A percentile compares a stretch with the other conserved stretches of the same genome.
Evolutionary conservation across 83 land plant genomes (phyloP).

Genomic region (Thuja plicata): DNA sequence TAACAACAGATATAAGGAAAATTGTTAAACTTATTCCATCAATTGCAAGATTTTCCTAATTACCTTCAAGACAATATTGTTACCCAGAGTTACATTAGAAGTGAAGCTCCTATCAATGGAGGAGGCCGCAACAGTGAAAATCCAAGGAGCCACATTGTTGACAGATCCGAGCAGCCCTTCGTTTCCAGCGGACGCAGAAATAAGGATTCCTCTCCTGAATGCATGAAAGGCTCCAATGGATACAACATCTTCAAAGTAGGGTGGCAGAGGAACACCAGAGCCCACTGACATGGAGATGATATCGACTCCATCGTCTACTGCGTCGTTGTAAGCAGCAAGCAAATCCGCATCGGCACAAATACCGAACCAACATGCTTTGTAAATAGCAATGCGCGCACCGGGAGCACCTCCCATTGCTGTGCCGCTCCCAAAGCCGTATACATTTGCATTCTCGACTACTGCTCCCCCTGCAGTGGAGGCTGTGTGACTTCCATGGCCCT

Average conservation of each 20-base stretch:
- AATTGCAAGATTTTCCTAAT: background rate
- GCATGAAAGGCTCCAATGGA: constrained; percentile 57
- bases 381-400: constrained; percentile 51
- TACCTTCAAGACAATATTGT: constrained; percentile 29
- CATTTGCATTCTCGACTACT: constrained; percentile 34
- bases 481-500: constrained; percentile 73
- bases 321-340: constrained; percentile 58
- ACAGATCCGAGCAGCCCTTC: constrained; percentile 21
- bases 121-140: constrained; percentile 52
- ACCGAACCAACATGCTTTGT: constrained; percentile 57
- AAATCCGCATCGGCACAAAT: constrained; percentile 34
- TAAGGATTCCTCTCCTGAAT: constrained; percentile 31
- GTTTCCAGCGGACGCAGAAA: constrained; percentile 49
- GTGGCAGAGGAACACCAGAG: constrained; percentile 9
- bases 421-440: constrained; percentile 44
- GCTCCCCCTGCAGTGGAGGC: constrained; percentile 62
- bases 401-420: constrained; percentile 58
- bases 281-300: constrained; percentile 46
- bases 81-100: constrained; percentile 32
- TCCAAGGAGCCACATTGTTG: constrained; percentile 56
- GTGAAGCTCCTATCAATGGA: constrained; percentile 35
- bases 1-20: too few species aligned
- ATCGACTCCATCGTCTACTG: constrained; percentile 50
- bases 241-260: constrained; percentile 20
- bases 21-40: too few species aligned